A percentile compares a stretch with the other conserved stretches of the same genome.
Conservation (phyloP, 805 yeast species). For the Candida endomychidarum region DNA sequence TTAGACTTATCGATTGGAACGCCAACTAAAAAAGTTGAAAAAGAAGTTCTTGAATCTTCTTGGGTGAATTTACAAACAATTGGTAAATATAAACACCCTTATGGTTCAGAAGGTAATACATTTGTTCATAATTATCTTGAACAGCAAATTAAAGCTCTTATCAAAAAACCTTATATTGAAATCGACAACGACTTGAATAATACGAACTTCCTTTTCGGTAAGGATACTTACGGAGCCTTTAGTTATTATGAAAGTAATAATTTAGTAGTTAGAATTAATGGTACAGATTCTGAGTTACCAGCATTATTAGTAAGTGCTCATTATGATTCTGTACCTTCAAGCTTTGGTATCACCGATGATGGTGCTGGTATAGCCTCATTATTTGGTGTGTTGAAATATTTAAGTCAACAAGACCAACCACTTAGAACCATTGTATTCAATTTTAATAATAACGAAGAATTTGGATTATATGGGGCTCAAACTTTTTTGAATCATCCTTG, state of each 20-base stretch:
- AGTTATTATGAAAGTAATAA: slow-evolving; percentile 83
- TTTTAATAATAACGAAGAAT: slow-evolving; percentile 88
- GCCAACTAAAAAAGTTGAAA: slow-evolving; percentile 43
- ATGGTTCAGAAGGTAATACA: slow-evolving; percentile 74
- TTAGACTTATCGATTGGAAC: slow-evolving; percentile 38
- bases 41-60: slow-evolving; percentile 37
- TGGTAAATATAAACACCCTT: slow-evolving; percentile 71
- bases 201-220: slow-evolving; percentile 49
- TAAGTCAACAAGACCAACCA: slow-evolving; percentile 48
- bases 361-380: slow-evolving; percentile 86
- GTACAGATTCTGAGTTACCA: slow-evolving; percentile 54
- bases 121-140: slow-evolving; percentile 67
- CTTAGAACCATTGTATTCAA: slow-evolving; percentile 73
- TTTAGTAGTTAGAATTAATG: slow-evolving; percentile 72
- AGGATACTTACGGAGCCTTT: slow-evolving; percentile 49
- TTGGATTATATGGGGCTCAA: slow-evolving; percentile 80
- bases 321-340: slow-evolving; percentile 85
- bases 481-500: slow-evolving; percentile 73
- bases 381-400: slow-evolving; percentile 64
- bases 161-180: slow-evolving; percentile 33
- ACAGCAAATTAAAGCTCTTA: slow-evolving; percentile 38
- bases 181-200: slow-evolving; percentile 41
- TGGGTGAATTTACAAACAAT: slow-evolving; percentile 77
- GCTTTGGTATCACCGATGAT: slow-evolving; percentile 88
- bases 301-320: slow-evolving; percentile 82